Base-by-base conservation (phyloP, 2,329 filamentous ascomycete genomes). In the Esteya vermicola region DNA sequence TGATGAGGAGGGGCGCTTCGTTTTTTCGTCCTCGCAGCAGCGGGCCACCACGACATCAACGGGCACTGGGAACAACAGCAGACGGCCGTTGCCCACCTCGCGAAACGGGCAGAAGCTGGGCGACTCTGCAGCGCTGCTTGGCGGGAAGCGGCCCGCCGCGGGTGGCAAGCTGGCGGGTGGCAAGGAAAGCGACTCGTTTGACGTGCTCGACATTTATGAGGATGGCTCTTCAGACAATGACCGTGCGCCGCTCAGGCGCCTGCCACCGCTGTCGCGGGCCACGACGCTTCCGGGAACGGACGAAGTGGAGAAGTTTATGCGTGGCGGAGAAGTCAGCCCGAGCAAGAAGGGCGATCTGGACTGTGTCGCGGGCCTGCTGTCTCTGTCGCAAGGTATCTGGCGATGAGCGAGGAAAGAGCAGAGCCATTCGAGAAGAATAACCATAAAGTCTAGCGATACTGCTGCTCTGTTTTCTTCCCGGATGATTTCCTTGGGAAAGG, bases 381-480 rank as follows among this genome's bases (percentile, higher is more conserved):
- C 84, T 38, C 67, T 96, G 34, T 93, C 85, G 52, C 84, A 93
- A 60, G 89, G 88, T n/a, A 85, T 85, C 53, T 95, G 88, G 86
- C 72, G 75, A 53, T 81, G 60, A 71, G 33, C n/a, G n/a, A n/a
- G n/a, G n/a, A 14, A 18, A 26, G 9, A 18, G 13, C 4, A 9
- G 4, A 6, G 26, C 14, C 20, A 23, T 13, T 10, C 16, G 13
- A 18, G 32, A 16, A 14, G 19, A 9, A 22, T 7, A 22, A n/a
- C 32, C 13, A 19, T 2, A n/a, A n/a, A n/a, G n/a, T n/a, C n/a
- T n/a, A n/a, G n/a, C n/a, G n/a, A n/a, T n/a, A n/a, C n/a, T n/a
- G n/a, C n/a, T n/a, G n/a, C n/a, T n/a, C n/a, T n/a, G n/a, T n/a
- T n/a, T n/a, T n/a, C n/a, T n/a, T n/a, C n/a, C n/a, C n/a, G n/a